Evolutionary conservation across 257 asterid genomes (phyloP).

Genomic region (Primulina huaijiensis): DNA sequence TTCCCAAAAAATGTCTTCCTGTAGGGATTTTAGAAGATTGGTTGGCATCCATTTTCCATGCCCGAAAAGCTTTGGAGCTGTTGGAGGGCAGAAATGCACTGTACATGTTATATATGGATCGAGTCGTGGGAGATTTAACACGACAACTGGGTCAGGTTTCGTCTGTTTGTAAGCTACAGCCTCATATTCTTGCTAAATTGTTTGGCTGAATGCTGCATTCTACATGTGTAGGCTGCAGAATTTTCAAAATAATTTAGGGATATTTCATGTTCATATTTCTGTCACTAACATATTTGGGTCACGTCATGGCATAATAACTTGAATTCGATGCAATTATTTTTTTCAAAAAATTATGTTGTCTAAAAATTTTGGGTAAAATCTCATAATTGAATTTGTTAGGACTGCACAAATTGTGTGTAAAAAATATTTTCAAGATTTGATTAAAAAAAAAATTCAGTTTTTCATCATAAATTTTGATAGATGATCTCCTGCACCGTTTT

Average conservation of each 20-base stretch:
- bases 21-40: constrained; percentile 82
- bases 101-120: constrained; percentile 84
- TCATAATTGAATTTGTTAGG: background rate
- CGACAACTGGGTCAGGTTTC: constrained; percentile 61
- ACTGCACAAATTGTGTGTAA: no score
- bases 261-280: background rate
- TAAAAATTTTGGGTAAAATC: no score
- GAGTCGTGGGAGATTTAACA: constrained; percentile 69
- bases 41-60: constrained; percentile 60
- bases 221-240: constrained; percentile 16
- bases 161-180: constrained; percentile 45
- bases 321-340: background rate
- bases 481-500: no score
- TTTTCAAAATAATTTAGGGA: background rate
- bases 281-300: background rate
- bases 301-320: background rate
- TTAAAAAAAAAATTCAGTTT: no score
- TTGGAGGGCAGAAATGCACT: constrained; percentile 71
- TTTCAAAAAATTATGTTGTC: no score
- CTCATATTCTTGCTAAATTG: constrained; percentile 47
- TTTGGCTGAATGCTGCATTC: constrained; percentile 44
- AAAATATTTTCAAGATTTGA: no score
- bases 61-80: constrained; percentile 66
- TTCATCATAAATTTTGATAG: no score
- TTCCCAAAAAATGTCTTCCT: background rate